Percentiles rank a stretch among this genome's conserved stretches.
phyloP scores from a whole-genome alignment of 306 rosid species.

The Abrus precatorius region DNA sequence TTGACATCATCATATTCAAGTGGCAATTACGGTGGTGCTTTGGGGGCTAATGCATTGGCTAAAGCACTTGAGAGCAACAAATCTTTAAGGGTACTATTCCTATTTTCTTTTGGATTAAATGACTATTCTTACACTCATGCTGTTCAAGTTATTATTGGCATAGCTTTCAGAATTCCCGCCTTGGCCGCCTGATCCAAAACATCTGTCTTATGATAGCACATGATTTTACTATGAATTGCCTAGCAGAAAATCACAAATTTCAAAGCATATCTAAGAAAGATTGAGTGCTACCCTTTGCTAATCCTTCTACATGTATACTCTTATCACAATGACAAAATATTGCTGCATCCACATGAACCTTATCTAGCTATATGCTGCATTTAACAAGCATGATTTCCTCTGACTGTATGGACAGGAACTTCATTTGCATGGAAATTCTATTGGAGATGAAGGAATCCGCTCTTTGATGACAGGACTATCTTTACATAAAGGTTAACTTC shows the following conservation, averaged over 20 bases:
- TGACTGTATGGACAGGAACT: constrained; percentile 72
- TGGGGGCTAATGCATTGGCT: constrained; percentile 96
- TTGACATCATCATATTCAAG: constrained; percentile 59
- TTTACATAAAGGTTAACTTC: constrained; percentile 71
- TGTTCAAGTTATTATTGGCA: constrained; percentile 9
- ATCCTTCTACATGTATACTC: constrained; percentile 29
- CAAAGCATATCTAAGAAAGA: constrained; percentile 8
- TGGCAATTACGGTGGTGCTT: constrained; percentile 98
- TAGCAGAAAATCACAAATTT: constrained; percentile 9
- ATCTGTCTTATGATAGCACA: background rate
- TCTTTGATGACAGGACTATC: constrained; percentile 84
- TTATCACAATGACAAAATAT: constrained; percentile 23
- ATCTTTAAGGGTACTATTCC: constrained; percentile 80
- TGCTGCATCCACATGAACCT: constrained; percentile 24
- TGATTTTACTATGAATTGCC: constrained; percentile 15
- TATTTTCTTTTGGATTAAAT: constrained; percentile 47
- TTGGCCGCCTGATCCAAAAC: constrained; percentile 19
- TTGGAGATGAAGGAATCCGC: constrained; percentile 92
- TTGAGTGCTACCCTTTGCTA: constrained; percentile 24
- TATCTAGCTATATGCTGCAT: constrained; percentile 43
- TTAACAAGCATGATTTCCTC: constrained; percentile 42
- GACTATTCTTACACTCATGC: background rate
- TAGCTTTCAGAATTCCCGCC: constrained; percentile 32
- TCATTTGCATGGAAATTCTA: constrained; percentile 94
- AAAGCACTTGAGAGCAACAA: constrained; percentile 95